Base-by-base conservation (phyloP, 306 rosid species). In the Prunus campanulata region DNA sequence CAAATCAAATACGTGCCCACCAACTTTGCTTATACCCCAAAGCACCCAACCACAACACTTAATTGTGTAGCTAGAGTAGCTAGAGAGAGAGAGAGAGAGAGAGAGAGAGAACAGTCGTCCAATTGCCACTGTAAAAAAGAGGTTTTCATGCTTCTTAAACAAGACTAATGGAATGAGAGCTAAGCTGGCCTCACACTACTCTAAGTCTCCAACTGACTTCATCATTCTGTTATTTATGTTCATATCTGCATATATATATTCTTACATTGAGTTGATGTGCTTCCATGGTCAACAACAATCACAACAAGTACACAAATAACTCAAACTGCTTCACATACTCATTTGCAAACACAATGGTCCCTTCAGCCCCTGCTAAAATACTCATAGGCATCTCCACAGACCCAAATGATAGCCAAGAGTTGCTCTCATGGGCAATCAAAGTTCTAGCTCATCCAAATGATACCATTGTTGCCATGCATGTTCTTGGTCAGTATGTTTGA, bases 21-120 rank as follows among this genome's bases (percentile, higher is more conserved):
- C 83, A 87, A 86, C 96, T 93, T 95, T 95, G 98, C 97, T 95
- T 95, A 88, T 90, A 78, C 83, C 88, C 83, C 93, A 95, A 92
- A 95, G 96, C 92, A 90, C 86, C 95, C 89, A 93, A 91, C 94
- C 85, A 88, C 79, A 87, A 82, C 89, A 89, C 92, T 87, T 87
- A 83, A 86, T 86, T 86, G 83, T 82, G 71, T 70, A 71, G 49
- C 79, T 68, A 83, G 59, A 68, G 18, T 5, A 78, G 61, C 68
- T 51, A 68, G 25, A 63, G 72, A 60, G 44, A 63, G 20, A 25
- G 14, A 39, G 20, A 54, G 76, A 68, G 18, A 68, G 25, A 63
- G 44, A 63, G 15, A 25, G 9, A 39, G 20, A 54, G 8, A 39
- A 0, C 49, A 77, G 60, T 54, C 55, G 32, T 73, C 48, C 51